phyloP scores from a whole-genome alignment of 2,329 filamentous ascomycete species.

The Claviceps pazoutovae region DNA sequence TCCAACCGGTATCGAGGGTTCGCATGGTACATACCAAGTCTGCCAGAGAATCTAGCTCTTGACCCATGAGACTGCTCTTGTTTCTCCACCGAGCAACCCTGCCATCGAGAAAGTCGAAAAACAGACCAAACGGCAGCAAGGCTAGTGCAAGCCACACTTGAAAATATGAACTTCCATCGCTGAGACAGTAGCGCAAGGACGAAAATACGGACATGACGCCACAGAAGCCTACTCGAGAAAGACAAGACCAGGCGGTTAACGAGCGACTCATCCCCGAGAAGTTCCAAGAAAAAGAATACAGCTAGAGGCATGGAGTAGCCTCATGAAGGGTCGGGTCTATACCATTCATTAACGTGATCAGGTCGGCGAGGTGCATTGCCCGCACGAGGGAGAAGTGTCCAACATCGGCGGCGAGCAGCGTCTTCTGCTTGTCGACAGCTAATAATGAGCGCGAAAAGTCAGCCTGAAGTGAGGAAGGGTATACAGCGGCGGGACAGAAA shows the following conservation, averaged over 20 bases:
- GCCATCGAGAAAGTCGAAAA: conserved; percentile 97
- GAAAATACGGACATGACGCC: conserved; percentile 93
- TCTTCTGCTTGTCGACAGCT: conserved; percentile 65
- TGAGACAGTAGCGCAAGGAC: conserved; percentile 83
- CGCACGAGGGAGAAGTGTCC: conserved; percentile 60
- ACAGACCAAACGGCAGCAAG: conserved; percentile 83
- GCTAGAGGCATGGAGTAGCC: not conserved
- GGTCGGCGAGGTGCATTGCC: conserved; percentile 64
- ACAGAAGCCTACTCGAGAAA: conserved; percentile 49
- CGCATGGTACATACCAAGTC: conserved; percentile 55
- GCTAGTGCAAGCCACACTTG: conserved; percentile 72
- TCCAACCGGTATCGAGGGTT: not conserved
- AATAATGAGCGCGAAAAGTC: not conserved
- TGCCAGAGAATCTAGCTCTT: conserved; percentile 89
- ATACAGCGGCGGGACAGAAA: not conserved
- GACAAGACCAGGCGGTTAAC: not conserved
- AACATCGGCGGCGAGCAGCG: conserved; percentile 52
- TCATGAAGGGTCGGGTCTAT: conserved; percentile 6
- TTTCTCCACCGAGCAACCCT: conserved; percentile 91
- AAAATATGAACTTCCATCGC: conserved; percentile 46
- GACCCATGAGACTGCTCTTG: conserved; percentile 96
- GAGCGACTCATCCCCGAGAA: not conserved
- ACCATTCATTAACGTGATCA: conserved; percentile 76
- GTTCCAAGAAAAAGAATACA: not conserved
- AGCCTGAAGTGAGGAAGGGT: not conserved